phyloP scores from a whole-genome alignment of 225 moss, liverwort and hornwort genomes.

The Sphagnum contortum region DNA sequence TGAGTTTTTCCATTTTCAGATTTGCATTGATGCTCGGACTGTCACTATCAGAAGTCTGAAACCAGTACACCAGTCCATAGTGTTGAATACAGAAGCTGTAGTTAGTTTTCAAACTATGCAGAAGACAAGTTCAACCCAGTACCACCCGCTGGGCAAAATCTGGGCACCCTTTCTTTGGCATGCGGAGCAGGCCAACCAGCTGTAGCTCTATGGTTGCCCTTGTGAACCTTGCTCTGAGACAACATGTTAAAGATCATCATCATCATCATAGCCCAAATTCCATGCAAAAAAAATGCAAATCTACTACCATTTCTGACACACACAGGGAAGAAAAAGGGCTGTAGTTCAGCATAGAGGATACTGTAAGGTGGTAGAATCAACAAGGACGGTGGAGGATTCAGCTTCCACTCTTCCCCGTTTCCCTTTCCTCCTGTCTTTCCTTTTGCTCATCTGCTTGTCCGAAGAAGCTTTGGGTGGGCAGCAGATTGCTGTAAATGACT shows the following conservation, averaged over 20 bases:
- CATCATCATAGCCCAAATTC: too few species aligned
- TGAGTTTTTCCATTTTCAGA: too few species aligned
- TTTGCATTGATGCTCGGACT: too few species aligned
- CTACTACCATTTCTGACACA: not conserved
- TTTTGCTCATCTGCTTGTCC: constrained; percentile 2
- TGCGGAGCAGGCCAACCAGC: constrained; percentile 73
- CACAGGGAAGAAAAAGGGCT: constrained; percentile 2
- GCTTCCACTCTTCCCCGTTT: constrained; percentile 23
- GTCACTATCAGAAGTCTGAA: too few species aligned
- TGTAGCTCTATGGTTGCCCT: constrained; percentile 91
- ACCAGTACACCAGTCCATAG: too few species aligned
- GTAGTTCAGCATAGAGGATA: constrained; percentile 28
- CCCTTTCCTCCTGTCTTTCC: constrained; percentile 7
- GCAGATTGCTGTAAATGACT: constrained; percentile 64
- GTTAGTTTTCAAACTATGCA: too few species aligned
- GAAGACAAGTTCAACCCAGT: constrained; percentile 17
- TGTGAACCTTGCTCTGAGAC: constrained; percentile 71
- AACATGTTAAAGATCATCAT: constrained; percentile 15
- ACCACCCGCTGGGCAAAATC: constrained; percentile 69
- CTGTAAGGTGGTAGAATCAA: constrained; percentile 45
- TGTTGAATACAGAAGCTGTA: too few species aligned
- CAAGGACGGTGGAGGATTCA: not conserved
- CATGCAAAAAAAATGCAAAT: not conserved
- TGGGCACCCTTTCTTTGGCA: constrained; percentile 91
- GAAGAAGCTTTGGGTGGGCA: constrained; percentile 25